Conservation (phyloP, 345 rosid genomes). For the Trapa bicornis region DNA sequence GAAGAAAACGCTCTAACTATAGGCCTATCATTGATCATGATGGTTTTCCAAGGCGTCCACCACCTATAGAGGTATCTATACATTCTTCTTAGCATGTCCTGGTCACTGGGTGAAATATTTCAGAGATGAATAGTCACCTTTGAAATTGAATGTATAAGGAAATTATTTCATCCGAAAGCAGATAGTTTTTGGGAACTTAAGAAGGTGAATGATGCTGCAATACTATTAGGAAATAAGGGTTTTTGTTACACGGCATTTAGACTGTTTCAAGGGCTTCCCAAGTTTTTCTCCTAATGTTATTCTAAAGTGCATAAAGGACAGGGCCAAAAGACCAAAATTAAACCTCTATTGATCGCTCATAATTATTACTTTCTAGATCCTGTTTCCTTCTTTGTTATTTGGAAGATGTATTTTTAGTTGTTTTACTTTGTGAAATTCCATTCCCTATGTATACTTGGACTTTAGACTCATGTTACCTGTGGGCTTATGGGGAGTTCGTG, state of each 20-base stretch:
- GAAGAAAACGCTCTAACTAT: slow-evolving; percentile 45
- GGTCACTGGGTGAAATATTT: not conserved
- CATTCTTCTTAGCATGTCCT: not conserved
- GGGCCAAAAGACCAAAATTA: not conserved
- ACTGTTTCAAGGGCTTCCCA: not conserved
- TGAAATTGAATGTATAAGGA: not conserved
- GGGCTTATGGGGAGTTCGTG: no score
- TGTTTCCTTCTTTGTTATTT: not conserved
- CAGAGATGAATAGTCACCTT: not conserved
- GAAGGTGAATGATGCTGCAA: not conserved
- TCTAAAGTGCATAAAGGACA: not conserved
- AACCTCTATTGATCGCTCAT: not conserved
- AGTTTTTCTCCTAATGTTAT: not conserved
- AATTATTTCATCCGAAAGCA: not conserved
- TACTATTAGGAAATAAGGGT: not conserved
- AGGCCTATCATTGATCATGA: slow-evolving; percentile 82
- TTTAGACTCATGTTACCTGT: no score
- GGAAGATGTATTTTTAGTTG: not conserved
- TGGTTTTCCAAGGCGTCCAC: slow-evolving; percentile 59
- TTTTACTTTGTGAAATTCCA: not conserved
- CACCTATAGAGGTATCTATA: slow-evolving; percentile 36
- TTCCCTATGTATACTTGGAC: not conserved
- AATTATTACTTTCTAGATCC: not conserved
- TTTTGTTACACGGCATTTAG: not conserved
- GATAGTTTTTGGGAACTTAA: not conserved